Conservation (phyloP, 2,329 filamentous ascomycete species). For the Trichoderma afroharzianum region DNA sequence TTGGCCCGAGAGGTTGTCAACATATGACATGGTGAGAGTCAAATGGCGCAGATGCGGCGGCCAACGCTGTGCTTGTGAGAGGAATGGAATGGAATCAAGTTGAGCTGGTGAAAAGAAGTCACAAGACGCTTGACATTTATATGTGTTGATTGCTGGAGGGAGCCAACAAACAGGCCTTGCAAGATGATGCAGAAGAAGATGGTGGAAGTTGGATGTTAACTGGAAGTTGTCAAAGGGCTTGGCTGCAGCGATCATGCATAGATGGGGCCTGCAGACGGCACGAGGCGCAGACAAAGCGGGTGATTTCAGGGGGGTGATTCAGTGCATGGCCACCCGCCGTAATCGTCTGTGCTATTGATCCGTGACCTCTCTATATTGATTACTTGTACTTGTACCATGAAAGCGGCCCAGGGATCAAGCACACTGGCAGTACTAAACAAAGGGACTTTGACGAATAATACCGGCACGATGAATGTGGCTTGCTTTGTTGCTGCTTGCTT, state of each 20-base stretch:
- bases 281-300: constrained; percentile 10
- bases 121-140: background rate
- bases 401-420: background rate
- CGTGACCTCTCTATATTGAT: background rate
- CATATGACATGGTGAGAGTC: constrained; percentile 1
- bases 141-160: background rate
- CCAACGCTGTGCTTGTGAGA: background rate
- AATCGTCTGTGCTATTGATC: background rate
- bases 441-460: background rate
- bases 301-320: background rate
- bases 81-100: background rate
- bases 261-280: background rate
- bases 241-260: background rate
- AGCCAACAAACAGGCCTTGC: background rate
- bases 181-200: background rate
- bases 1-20: constrained; percentile 1
- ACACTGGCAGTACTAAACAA: background rate
- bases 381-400: background rate
- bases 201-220: background rate
- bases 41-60: background rate
- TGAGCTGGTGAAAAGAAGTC: background rate
- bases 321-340: background rate
- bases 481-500: background rate
- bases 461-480: background rate
- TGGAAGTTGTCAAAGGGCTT: background rate